These are phyloP conservation scores for Melanomma pulvis-pyrius DNA, from an alignment of 495 filamentous ascomycete species.

Conservation along the genomic window DNA sequence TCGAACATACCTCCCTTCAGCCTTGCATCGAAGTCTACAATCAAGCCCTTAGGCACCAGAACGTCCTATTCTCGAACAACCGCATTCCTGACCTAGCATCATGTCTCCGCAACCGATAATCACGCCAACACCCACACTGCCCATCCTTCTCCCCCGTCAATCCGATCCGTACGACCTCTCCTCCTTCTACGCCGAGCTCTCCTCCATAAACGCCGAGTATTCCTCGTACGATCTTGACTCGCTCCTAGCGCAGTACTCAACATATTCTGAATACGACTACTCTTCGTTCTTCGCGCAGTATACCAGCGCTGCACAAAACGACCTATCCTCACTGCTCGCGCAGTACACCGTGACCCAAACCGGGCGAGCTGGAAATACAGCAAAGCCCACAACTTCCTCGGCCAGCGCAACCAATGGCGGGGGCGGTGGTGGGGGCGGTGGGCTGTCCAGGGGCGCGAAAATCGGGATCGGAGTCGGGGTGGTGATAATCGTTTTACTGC, in stretches of 20 bases:
- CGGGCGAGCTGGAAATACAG: not conserved
- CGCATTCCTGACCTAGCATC: not conserved
- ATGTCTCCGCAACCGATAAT: slow-evolving; percentile 25
- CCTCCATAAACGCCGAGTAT: slow-evolving; percentile 1
- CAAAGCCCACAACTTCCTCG: not conserved
- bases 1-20: not conserved
- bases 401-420: not conserved
- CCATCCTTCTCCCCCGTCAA: slow-evolving; percentile 13
- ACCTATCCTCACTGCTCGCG: slow-evolving; percentile 5
- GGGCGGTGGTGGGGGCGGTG: slow-evolving; percentile 8
- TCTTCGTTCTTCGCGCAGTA: slow-evolving; percentile 3
- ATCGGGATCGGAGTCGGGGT: slow-evolving; percentile 31
- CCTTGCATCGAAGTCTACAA: not conserved
- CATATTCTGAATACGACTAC: not conserved
- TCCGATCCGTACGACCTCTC: not conserved
- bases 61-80: not conserved
- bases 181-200: slow-evolving; percentile 10
- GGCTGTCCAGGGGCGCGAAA: slow-evolving; percentile 25
- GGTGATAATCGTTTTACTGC: slow-evolving; percentile 9
- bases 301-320: not conserved
- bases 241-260: not conserved
- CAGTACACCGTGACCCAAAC: not conserved
- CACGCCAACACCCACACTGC: not conserved
- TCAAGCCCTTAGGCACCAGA: not conserved
- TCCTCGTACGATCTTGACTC: not conserved